Base-by-base conservation (phyloP, 129 eudicot species). In the Solidago caesia region DNA sequence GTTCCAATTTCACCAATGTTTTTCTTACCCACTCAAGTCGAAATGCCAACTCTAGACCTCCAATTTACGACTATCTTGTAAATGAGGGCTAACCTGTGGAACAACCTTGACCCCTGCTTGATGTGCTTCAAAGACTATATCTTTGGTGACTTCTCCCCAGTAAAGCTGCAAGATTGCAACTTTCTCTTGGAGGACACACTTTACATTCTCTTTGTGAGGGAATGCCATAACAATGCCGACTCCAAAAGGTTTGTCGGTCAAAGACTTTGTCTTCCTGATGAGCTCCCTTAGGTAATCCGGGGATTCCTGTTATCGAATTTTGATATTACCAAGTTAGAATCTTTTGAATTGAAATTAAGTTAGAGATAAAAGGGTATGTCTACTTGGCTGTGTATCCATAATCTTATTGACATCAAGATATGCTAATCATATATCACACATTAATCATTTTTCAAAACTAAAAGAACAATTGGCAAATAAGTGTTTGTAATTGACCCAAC, bases 151-250 rank as follows among this genome's bases (percentile, higher is more conserved):
- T 70, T 90, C 87, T 41, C 98, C 97, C 98, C 98, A 93, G 47
- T 86, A 93, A 67, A 88, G 84, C 82, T 93, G 96, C 89, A 93
- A 85, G 70, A 94, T 77, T 41, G 91, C 92, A 55, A 94, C 98
- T 74, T 82, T 90, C 74, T 90, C 98, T 49, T 90, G 91, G 27
- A 94, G 81, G 49, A 94, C 86, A 61, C 84, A 92, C 72, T 82
- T 90, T 48, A 93, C 29, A 68, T 93, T 93, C 69, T 93, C 88
- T 71, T 86, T 75, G 74, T 94, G 96, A 77, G 98, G 97, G 78
- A 94, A 94, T 29, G 98, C 97, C 68, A 94, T 62, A 80, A 94
- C 91, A 49, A 90, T 86, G 14, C 92, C 98, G n/a, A 94, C 89
- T 42, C 98, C 98, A 68, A 90, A 94, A 15, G 96, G 97, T 72